Conservation (phyloP, 208 protist genomes). For the Leishmania arabica region DNA sequence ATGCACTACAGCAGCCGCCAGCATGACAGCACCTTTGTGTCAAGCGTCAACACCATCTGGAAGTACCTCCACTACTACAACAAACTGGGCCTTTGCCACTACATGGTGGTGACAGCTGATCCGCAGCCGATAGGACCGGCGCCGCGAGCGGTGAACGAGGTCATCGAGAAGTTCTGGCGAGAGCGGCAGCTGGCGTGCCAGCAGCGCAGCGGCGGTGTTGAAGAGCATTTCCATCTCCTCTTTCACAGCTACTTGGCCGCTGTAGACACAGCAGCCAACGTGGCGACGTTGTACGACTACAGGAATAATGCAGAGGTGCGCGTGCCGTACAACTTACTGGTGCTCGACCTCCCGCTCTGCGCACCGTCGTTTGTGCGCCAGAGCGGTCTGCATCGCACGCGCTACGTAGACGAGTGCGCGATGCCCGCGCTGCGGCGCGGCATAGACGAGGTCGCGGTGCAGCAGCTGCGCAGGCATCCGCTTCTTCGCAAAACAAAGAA, state of each 20-base stretch:
- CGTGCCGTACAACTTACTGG: conserved; percentile 62
- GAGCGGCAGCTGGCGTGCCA: conserved; percentile 35
- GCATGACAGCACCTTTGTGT: conserved; percentile 83
- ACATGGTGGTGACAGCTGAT: conserved; percentile 67
- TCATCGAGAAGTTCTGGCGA: conserved; percentile 56
- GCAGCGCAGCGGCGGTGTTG: background rate
- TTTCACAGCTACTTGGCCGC: conserved; percentile 51
- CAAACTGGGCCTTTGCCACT: conserved; percentile 58
- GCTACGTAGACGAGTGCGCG: conserved; percentile 40
- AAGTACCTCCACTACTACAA: conserved; percentile 75
- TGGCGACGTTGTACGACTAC: conserved; percentile 82
- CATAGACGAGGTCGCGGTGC: background rate
- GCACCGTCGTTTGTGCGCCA: conserved; percentile 69
- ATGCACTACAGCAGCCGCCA: conserved; percentile 53
- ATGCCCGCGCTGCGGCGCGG: conserved; percentile 13
- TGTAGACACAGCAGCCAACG: conserved; percentile 41
- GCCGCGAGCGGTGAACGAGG: conserved; percentile 50
- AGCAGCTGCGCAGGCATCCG: background rate
- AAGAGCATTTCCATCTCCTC: conserved; percentile 39
- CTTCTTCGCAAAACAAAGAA: conserved; percentile 12
- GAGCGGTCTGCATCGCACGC: conserved; percentile 57
- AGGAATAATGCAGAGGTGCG: conserved; percentile 39
- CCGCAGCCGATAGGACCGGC: conserved; percentile 57
- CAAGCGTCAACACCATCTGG: conserved; percentile 81
- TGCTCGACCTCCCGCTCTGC: conserved; percentile 78